Evolutionary conservation across 2,329 filamentous ascomycete genomes (phyloP), one percentile per base, ranked within the genome.

Genomic region (Pyricularia pennisetigena): DNA sequence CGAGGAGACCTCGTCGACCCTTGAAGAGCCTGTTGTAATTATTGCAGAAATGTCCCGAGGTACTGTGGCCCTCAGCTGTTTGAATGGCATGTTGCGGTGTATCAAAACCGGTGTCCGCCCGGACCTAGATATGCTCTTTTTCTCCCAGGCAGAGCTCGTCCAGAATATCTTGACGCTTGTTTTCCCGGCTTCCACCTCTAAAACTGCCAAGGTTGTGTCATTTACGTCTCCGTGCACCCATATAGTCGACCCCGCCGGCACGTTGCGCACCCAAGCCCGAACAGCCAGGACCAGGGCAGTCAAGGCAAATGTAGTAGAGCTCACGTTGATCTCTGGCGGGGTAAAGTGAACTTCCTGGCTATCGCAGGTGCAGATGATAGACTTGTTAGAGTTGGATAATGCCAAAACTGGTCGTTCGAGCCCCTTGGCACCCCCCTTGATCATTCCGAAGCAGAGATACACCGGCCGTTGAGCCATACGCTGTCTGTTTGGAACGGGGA

Each of bases 251-350:
- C 26, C 35, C 4, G 4, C 20, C 8, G 67, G 59, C 26, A 68
- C 61, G 10, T 8, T n/a, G 30, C 35, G 62, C n/a, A 68, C 61
- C 67, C 67, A 68, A n/a, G 67, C 32, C 28, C 32, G 35, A 20
- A 14, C 30, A 16, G 35, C 67, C 10, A 68, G 8, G 8, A 54
- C 20, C 41, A 54, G 20, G 16, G 41, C n/a, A 7, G n/a, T 2
- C 2, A 9, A 4, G 4, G 5, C 20, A 20, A 54, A 1, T 54
- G 41, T 54, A n/a, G 6, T n/a, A 20, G 41, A 20, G 1, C 0
- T 54, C 3, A 54, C 41, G 6, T 54, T 1, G 20, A n/a, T 6
- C 20, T 8, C 41, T n/a, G n/a, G 16, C 8, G 41, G 41, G 8
- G 7, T n/a, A n/a, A 54, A n/a, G 20, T 54, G 7, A 7, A n/a